phyloP scores from a whole-genome alignment of 2,329 filamentous ascomycete genomes.

The Lasiodiplodia gonubiensis region DNA sequence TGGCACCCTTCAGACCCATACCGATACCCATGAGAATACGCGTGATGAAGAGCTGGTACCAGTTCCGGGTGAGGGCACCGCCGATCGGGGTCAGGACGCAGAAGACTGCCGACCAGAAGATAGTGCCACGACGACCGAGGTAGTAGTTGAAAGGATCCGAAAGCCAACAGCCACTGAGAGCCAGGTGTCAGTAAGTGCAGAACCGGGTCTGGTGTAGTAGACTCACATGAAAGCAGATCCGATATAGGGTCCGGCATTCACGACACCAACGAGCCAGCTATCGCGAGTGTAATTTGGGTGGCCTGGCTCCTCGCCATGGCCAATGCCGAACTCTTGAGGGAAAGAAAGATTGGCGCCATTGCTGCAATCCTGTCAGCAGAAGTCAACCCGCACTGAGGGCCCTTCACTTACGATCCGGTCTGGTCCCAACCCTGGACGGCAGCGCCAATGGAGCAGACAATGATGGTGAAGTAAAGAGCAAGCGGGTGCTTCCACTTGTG shows the following conservation, averaged over 20 bases:
- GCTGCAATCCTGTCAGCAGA: background rate
- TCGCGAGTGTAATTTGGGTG: constrained; percentile 19
- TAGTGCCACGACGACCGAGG: constrained; percentile 76
- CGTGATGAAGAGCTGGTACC: constrained; percentile 72
- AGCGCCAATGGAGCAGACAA: constrained; percentile 71
- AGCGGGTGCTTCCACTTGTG: constrained; percentile 73
- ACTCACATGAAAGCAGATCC: constrained; percentile 64
- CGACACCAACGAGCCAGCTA: constrained; percentile 64
- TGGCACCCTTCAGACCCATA: constrained; percentile 76
- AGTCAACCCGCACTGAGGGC: background rate
- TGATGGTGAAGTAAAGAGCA: constrained; percentile 69
- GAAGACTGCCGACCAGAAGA: constrained; percentile 77
- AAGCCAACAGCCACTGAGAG: constrained; percentile 67
- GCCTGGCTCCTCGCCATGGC: constrained; percentile 35
- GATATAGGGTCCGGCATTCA: constrained; percentile 68
- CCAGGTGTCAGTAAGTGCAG: too few relatives aligned
- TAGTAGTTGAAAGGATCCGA: constrained; percentile 73
- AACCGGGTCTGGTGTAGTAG: too few relatives aligned
- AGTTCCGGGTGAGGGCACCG: constrained; percentile 70
- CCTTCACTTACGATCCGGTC: constrained; percentile 47
- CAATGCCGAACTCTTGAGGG: constrained; percentile 59
- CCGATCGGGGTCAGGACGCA: constrained; percentile 53
- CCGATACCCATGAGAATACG: constrained; percentile 77
- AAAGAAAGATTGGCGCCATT: constrained; percentile 64
- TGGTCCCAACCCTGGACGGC: constrained; percentile 68